Evolutionary conservation across 495 filamentous ascomycete species (phyloP).

Genomic region (Neurospora pannonica): DNA sequence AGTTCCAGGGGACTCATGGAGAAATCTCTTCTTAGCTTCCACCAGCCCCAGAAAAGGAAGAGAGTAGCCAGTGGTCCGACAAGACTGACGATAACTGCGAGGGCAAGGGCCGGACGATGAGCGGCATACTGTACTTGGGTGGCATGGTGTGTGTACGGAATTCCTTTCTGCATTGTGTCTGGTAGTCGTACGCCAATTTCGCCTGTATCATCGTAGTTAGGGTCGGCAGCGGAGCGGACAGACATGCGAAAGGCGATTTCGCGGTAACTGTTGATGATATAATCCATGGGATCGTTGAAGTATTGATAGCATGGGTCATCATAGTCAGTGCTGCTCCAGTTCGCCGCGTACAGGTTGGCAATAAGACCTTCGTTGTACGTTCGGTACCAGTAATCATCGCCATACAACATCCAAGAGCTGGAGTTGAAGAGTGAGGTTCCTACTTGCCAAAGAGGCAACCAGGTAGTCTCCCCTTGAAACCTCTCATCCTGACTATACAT

Average conservation of each 20-base stretch:
- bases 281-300: not conserved
- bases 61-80: not conserved
- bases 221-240: not conserved
- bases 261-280: not conserved
- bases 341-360: no score
- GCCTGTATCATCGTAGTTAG: fast-evolving
- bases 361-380: not conserved
- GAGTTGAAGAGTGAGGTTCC: not conserved
- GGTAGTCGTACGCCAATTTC: not conserved
- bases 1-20: not conserved
- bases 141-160: not conserved
- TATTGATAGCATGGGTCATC: not conserved
- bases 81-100: not conserved
- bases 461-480: not conserved
- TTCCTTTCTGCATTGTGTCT: not conserved
- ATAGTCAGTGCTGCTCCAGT: not conserved
- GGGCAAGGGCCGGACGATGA: not conserved
- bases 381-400: not conserved
- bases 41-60: not conserved
- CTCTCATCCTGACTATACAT: not conserved
- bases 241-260: not conserved
- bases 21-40: not conserved
- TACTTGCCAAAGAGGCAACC: not conserved
- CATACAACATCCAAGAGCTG: not conserved
- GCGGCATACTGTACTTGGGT: not conserved